Evolutionary conservation across 805 yeast species (phyloP).

Genomic region (Candida ovalis): DNA sequence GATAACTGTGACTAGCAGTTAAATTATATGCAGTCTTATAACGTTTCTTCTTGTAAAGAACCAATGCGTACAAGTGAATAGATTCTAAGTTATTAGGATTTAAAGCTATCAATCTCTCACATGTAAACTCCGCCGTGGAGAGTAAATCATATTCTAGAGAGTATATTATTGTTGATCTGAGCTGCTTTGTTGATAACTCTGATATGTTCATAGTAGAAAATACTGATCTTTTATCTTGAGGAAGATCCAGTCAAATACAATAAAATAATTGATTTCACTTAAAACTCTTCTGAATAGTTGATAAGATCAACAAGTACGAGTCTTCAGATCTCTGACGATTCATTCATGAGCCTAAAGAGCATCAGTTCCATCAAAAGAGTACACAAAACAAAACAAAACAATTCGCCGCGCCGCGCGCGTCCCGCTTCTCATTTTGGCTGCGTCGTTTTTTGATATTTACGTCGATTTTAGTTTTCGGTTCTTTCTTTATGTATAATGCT

Average conservation of each 20-base stretch:
- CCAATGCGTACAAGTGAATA: conserved; percentile 64
- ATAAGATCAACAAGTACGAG: not conserved
- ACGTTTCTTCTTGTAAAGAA: conserved; percentile 54
- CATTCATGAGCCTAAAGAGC: not conserved
- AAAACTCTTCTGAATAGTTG: too few relatives aligned
- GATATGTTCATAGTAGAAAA: conserved; percentile 14
- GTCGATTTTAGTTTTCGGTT: too few relatives aligned
- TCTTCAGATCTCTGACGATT: not conserved
- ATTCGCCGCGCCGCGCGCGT: too few relatives aligned
- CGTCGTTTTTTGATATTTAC: too few relatives aligned
- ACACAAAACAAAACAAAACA: not conserved
- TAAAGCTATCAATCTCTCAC: conserved; percentile 74
- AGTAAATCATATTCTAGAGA: conserved; percentile 66
- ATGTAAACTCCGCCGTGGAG: conserved; percentile 78
- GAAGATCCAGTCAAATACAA: too few relatives aligned
- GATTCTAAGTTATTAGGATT: conserved; percentile 55
- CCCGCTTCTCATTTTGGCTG: not conserved
- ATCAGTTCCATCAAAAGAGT: not conserved
- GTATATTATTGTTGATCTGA: conserved; percentile 61
- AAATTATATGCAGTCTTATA: conserved; percentile 60
- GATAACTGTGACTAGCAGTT: conserved; percentile 34
- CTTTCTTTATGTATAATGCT: too few relatives aligned
- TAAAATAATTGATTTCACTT: too few relatives aligned
- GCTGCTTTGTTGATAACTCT: conserved; percentile 30
- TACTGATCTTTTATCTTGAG: too few relatives aligned